Base-by-base conservation (phyloP, 2,329 filamentous ascomycete species). In the Fusarium bactridioides region DNA sequence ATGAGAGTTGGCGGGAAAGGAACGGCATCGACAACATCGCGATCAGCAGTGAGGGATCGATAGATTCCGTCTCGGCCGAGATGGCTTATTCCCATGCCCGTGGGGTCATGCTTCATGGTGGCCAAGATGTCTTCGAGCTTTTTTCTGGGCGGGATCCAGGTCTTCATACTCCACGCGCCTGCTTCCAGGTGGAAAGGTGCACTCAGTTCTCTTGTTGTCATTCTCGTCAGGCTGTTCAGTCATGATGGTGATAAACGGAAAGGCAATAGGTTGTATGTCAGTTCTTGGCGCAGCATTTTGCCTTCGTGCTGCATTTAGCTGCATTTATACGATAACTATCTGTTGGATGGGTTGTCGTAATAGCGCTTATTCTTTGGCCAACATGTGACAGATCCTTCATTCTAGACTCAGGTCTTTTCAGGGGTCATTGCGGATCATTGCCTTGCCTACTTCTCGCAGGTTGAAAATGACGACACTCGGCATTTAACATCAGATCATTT, bases 51-150 rank as follows among this genome's bases (percentile, higher is more conserved):
- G 16, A 71, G 37, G 9, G 72, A 61, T 41, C 74, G 69, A n/a
- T 69, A 23, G 12, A 76, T 43, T 19, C 73, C 74, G 15, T 76
- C 75, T 31, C 56, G 58, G 9, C 63, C 69, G 4, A 76, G 53
- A 15, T 29, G 13, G 4, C 8, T 21, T 27, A 74, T 58, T 1
- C 71, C 66, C 50, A 63, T 47, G 4, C 73, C 43, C 3, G 47
- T 38, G 15, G 51, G 38, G 5, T 58, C 60, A 19, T 37, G 9
- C 15, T 57, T 35, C 33, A 63, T 25, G 11, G 25, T 50, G 21
- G 18, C 23, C 12, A 61, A 13, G 21, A 61, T 61, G 4, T 47
- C 11, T 33, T 23, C 38, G 4, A 66, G 12, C n/a, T 6, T 58
- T 12, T 40, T 50, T 50, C 10, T 66, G 37, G 4, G 41, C 53